Evolutionary conservation across 345 rosid genomes (phyloP).

Genomic region (Alliaria petiolata): DNA sequence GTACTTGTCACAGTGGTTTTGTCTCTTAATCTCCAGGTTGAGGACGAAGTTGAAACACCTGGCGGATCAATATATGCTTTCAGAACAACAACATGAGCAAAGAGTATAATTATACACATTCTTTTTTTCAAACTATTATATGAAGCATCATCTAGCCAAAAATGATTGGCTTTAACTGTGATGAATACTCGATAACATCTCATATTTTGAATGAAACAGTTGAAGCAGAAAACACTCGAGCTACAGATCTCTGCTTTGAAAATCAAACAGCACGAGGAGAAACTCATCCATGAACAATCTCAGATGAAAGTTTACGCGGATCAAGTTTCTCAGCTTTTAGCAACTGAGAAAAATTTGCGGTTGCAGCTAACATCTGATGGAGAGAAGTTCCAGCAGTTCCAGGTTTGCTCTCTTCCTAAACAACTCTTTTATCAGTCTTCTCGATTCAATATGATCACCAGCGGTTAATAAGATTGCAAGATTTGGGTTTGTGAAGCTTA

Average conservation of each 20-base stretch:
- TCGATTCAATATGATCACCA: neutral
- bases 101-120: slow-evolving; percentile 40
- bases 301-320: slow-evolving; percentile 92
- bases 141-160: slow-evolving; percentile 11
- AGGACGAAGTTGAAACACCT: slow-evolving; percentile 78
- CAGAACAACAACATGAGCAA: slow-evolving; percentile 78
- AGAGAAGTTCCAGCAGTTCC: slow-evolving; percentile 91
- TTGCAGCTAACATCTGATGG: slow-evolving; percentile 86
- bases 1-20: neutral
- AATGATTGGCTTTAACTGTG: neutral
- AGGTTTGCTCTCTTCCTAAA: slow-evolving; percentile 50
- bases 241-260: slow-evolving; percentile 75
- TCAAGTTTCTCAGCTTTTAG: slow-evolving; percentile 77
- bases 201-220: slow-evolving; percentile 46
- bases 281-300: slow-evolving; percentile 70
- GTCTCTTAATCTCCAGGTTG: slow-evolving; percentile 52
- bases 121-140: neutral
- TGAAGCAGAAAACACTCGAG: slow-evolving; percentile 82
- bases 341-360: slow-evolving; percentile 85
- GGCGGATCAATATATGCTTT: slow-evolving; percentile 76
- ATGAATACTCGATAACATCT: slow-evolving; percentile 5
- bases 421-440: neutral
- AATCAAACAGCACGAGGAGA: slow-evolving; percentile 86
- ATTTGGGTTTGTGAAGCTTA: neutral
- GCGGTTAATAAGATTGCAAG: neutral